phyloP scores from a whole-genome alignment of 306 rosid species.

The Acacia acuminata region DNA sequence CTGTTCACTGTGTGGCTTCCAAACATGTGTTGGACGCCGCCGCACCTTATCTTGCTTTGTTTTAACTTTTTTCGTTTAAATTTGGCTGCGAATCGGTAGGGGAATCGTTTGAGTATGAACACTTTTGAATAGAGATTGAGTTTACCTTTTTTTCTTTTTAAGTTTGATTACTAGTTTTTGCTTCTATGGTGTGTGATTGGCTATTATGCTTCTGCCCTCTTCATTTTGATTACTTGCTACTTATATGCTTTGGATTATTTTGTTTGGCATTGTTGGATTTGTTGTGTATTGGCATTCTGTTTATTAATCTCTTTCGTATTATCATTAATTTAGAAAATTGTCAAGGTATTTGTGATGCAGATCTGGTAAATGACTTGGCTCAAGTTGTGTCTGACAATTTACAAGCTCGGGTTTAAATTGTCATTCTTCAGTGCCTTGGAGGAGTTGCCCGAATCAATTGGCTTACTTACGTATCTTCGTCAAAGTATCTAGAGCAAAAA shows the following conservation, averaged over 20 bases:
- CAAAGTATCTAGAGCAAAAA: background rate
- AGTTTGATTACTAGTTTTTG: background rate
- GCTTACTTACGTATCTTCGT: background rate
- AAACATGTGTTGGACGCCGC: background rate
- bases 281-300: background rate
- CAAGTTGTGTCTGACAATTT: background rate
- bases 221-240: background rate
- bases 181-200: background rate
- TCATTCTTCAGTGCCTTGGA: background rate
- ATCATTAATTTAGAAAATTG: background rate
- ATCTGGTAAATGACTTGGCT: background rate
- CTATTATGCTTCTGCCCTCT: background rate
- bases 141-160: background rate
- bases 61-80: background rate
- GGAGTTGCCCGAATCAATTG: background rate
- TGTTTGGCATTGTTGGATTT: background rate
- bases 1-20: background rate
- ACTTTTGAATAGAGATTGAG: background rate
- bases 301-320: background rate
- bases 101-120: background rate
- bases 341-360: background rate
- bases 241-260: background rate
- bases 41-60: background rate
- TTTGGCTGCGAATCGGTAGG: background rate
- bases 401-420: background rate